A percentile compares a stretch with the other conserved stretches of the same genome.
These are phyloP conservation scores for Rhodofomes roseus DNA, from an alignment of 1,284 basidiomycete genomes.

Conservation along the genomic window DNA sequence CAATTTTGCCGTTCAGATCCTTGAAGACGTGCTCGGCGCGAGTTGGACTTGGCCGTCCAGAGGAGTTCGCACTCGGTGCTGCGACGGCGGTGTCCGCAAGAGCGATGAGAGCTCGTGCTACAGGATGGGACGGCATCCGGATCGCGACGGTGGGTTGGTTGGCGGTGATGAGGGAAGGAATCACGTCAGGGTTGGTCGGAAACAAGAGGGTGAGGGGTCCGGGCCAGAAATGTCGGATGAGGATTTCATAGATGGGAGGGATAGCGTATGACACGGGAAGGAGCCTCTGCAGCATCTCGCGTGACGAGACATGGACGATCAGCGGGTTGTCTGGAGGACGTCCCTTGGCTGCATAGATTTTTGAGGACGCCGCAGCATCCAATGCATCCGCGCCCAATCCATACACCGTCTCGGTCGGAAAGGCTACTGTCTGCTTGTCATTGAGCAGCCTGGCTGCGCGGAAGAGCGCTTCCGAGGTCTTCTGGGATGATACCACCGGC, in stretches of 20 bases:
- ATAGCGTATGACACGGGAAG: constrained; percentile 62
- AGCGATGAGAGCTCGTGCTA: constrained; percentile 89
- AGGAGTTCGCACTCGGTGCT: constrained; percentile 95
- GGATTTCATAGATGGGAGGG: constrained; percentile 59
- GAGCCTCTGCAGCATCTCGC: constrained; percentile 74
- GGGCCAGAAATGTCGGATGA: constrained; percentile 92
- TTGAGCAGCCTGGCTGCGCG: constrained; percentile 23
- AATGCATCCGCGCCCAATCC: constrained; percentile 90
- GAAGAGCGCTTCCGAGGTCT: constrained; percentile 22
- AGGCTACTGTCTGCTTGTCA: constrained; percentile 56
- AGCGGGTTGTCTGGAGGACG: constrained; percentile 95
- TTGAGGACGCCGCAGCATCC: constrained; percentile 56
- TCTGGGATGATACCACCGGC: constrained; percentile 18
- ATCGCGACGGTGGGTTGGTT: constrained; percentile 84
- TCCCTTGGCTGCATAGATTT: constrained; percentile 90
- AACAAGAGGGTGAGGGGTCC: constrained; percentile 93
- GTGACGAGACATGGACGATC: constrained; percentile 93
- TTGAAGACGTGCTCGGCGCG: constrained; percentile 82
- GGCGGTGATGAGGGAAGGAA: constrained; percentile 74
- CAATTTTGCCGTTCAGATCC: constrained; percentile 76
- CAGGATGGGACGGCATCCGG: constrained; percentile 91
- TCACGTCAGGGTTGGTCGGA: constrained; percentile 56
- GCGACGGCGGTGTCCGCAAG: constrained; percentile 76
- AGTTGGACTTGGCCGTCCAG: constrained; percentile 93
- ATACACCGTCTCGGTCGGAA: constrained; percentile 99